These are phyloP conservation scores for Andrographis paniculata DNA, from an alignment of 305 asterid genomes.

Conservation along the genomic window DNA sequence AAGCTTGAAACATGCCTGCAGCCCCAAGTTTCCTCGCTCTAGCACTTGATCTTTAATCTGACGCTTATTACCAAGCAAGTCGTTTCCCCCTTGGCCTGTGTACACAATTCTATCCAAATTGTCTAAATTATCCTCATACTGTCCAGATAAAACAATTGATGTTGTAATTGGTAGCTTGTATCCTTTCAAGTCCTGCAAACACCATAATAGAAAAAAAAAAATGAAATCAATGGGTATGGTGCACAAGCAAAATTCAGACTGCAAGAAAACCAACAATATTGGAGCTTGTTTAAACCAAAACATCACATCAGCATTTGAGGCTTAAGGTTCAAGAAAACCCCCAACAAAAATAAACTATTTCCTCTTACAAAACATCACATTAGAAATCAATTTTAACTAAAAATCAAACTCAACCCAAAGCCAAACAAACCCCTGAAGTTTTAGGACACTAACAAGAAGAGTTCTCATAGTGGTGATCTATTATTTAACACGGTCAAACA, in stretches of 20 bases:
- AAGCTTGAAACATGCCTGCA: conserved; percentile 38
- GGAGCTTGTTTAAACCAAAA: no score
- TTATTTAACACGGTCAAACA: no score
- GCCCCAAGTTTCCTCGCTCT: conserved; percentile 70
- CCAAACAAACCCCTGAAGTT: no score
- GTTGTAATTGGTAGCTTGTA: conserved; percentile 52
- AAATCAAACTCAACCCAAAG: no score
- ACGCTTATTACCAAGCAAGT: conserved; percentile 64
- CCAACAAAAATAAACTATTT: no score
- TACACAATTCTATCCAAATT: conserved; percentile 68
- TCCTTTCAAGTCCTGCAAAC: conserved; percentile 32
- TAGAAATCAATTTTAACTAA: no score
- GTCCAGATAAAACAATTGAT: conserved; percentile 86
- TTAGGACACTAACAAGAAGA: no score
- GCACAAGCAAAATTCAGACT: background rate
- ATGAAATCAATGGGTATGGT: background rate
- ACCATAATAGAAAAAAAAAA: conserved; percentile 10
- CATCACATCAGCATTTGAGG: no score
- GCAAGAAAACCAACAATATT: background rate
- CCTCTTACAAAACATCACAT: no score
- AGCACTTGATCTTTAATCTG: conserved; percentile 65
- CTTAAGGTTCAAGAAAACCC: no score
- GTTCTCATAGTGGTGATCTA: no score
- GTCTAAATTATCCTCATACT: conserved; percentile 85
- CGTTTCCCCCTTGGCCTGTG: conserved; percentile 95